These are phyloP conservation scores for Quercus cerris DNA, from an alignment of 306 rosid genomes.

Conservation along the genomic window DNA sequence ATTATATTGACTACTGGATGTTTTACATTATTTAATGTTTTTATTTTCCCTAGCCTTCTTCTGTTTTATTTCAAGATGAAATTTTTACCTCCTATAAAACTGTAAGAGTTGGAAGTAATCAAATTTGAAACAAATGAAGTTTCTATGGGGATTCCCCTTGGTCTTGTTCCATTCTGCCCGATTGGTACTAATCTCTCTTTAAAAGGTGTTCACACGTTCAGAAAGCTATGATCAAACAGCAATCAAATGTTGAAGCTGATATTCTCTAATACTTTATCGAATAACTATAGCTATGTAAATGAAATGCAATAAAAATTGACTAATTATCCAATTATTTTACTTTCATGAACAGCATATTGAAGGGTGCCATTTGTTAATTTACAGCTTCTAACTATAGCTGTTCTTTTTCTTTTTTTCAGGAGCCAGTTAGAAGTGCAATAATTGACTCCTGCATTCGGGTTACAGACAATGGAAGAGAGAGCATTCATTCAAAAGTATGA, in stretches of 20 bases:
- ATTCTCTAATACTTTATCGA: background rate
- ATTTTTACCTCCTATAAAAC: background rate
- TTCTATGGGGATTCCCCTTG: too few relatives aligned
- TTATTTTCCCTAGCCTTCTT: background rate
- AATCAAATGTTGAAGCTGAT: background rate
- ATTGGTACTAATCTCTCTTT: background rate
- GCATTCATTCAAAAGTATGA: slow-evolving; percentile 59
- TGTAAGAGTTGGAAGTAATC: background rate
- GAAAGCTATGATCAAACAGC: background rate
- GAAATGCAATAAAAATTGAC: background rate
- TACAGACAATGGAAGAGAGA: slow-evolving; percentile 80
- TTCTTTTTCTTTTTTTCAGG: slow-evolving; percentile 44
- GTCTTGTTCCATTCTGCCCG: too few relatives aligned
- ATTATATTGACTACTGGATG: background rate
- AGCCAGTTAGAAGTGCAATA: slow-evolving; percentile 71
- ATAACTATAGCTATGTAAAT: background rate
- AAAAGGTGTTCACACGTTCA: background rate
- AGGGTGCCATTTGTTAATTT: slow-evolving; percentile 11
- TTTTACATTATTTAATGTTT: background rate
- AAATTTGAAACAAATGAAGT: background rate
- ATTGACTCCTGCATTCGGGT: slow-evolving; percentile 70
- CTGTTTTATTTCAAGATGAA: background rate
- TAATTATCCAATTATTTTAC: background rate
- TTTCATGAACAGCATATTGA: background rate
- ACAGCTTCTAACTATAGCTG: slow-evolving; percentile 9